Evolutionary conservation across 345 rosid genomes (phyloP).

Genomic region (Cardiospermum halicacabum): DNA sequence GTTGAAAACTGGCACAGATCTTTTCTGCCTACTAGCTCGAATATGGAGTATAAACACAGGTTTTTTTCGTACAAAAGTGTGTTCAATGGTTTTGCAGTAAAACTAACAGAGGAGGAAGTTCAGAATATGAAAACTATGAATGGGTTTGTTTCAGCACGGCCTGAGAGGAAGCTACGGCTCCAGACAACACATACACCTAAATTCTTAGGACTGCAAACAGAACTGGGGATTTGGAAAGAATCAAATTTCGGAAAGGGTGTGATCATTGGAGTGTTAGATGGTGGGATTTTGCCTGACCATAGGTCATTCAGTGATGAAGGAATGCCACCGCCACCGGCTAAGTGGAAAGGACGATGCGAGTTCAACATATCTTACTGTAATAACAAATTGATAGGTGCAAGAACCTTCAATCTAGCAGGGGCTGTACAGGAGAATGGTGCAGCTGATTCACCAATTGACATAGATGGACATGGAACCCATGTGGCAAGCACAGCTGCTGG

Average conservation of each 20-base stretch:
- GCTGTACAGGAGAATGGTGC: slow-evolving; percentile 54
- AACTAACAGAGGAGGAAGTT: slow-evolving; percentile 34
- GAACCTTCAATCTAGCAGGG: slow-evolving; percentile 69
- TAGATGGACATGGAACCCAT: slow-evolving; percentile 87
- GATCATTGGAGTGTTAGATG: slow-evolving; percentile 74
- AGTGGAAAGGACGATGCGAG: slow-evolving; percentile 77
- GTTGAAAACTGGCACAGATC: slow-evolving; percentile 24
- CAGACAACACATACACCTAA: slow-evolving; percentile 83
- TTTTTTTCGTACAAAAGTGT: slow-evolving; percentile 28
- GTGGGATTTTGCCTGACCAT: slow-evolving; percentile 92
- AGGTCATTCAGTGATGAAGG: slow-evolving; percentile 55
- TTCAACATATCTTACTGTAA: slow-evolving; percentile 60
- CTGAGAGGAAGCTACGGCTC: slow-evolving; percentile 36
- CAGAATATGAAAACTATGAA: slow-evolving; percentile 21
- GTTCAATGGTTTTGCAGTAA: slow-evolving; percentile 40
- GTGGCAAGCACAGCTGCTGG: slow-evolving; percentile 83
- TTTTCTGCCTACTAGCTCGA: slow-evolving; percentile 26
- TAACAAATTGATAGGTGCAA: slow-evolving; percentile 77
- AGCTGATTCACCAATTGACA: slow-evolving; percentile 65
- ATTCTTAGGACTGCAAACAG: slow-evolving; percentile 62
- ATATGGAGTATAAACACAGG: slow-evolving; percentile 5
- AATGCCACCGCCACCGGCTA: slow-evolving; percentile 61
- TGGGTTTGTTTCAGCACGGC: slow-evolving; percentile 34
- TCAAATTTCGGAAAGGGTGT: slow-evolving; percentile 37
- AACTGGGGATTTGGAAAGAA: slow-evolving; percentile 32